These are phyloP conservation scores for Populus tomentosa DNA, from an alignment of 441 rosid species.

Conservation along the genomic window DNA sequence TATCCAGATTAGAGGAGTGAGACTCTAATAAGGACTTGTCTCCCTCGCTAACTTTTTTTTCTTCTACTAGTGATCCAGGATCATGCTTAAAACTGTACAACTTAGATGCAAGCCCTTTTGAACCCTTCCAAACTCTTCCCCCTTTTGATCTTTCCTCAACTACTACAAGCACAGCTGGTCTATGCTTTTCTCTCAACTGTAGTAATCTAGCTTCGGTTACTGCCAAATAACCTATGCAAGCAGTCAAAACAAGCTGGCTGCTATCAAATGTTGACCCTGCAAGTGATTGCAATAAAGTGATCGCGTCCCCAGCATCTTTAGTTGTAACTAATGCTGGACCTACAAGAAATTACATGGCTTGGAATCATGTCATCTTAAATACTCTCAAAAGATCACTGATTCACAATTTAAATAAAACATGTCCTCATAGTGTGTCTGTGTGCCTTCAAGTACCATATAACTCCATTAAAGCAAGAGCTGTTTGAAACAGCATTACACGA, in stretches of 20 bases:
- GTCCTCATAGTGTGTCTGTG: conserved; percentile 3
- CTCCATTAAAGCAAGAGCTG: conserved; percentile 97
- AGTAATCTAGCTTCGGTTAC: conserved; percentile 71
- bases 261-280: conserved; percentile 99
- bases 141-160: conserved; percentile 85
- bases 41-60: conserved; percentile 51
- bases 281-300: conserved; percentile 88
- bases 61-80: conserved; percentile 48
- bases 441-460: conserved; percentile 67
- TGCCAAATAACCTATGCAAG: conserved; percentile 94
- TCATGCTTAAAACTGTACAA: conserved; percentile 85
- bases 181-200: conserved; percentile 82
- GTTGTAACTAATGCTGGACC: conserved; percentile 97
- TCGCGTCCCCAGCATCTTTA: conserved; percentile 97
- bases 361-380: conserved; percentile 5
- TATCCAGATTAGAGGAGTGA: conserved; percentile 65
- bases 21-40: conserved; percentile 48
- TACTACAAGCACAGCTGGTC: conserved; percentile 67
- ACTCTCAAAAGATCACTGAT: background rate
- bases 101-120: conserved; percentile 90
- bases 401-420: conserved; percentile 15
- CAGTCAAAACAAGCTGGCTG: conserved; percentile 98
- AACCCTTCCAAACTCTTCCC: conserved; percentile 66
- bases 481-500: conserved; percentile 92
- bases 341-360: conserved; percentile 28